phyloP scores from a whole-genome alignment of 2,329 filamentous ascomycete species.

The Penicillium sp. region DNA sequence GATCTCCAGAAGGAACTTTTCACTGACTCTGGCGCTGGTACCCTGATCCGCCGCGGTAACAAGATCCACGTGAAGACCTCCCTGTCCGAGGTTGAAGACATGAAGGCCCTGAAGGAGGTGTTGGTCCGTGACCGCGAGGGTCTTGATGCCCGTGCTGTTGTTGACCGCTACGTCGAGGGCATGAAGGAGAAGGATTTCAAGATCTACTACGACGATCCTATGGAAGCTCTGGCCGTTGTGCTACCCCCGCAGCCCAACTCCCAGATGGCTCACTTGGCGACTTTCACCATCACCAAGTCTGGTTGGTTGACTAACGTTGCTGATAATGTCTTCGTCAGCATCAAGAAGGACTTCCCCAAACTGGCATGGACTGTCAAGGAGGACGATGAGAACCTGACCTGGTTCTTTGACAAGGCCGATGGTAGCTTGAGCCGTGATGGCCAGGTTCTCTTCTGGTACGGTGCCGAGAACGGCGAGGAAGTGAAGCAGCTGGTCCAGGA shows the following conservation, averaged over 20 bases:
- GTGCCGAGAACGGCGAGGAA: constrained; percentile 75
- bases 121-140: constrained; percentile 78
- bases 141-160: constrained; percentile 75
- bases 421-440: constrained; percentile 82
- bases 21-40: constrained; percentile 92
- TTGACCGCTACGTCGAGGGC: constrained; percentile 81
- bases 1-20: constrained; percentile 96
- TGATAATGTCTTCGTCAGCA: constrained; percentile 88
- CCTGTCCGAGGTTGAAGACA: constrained; percentile 71
- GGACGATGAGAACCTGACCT: constrained; percentile 92
- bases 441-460: constrained; percentile 95
- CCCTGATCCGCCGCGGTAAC: constrained; percentile 85
- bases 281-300: constrained; percentile 87
- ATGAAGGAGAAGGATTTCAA: constrained; percentile 77
- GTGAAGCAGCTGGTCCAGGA: constrained; percentile 80
- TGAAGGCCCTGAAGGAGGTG: constrained; percentile 74
- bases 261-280: constrained; percentile 76
- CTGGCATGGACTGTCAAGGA: constrained; percentile 96
- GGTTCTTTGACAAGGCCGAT: constrained; percentile 97
- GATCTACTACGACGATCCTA: constrained; percentile 89
- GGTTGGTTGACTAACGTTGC: constrained; percentile 93
- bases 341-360: constrained; percentile 90
- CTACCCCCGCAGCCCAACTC: constrained; percentile 67
- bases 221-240: constrained; percentile 89
- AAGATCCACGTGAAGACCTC: constrained; percentile 74